A percentile compares a stretch with the other conserved stretches of the same genome.
These are phyloP conservation scores for Pseudogymnoascus sp. DNA, from an alignment of 2,329 filamentous ascomycete species.

Conservation along the genomic window DNA sequence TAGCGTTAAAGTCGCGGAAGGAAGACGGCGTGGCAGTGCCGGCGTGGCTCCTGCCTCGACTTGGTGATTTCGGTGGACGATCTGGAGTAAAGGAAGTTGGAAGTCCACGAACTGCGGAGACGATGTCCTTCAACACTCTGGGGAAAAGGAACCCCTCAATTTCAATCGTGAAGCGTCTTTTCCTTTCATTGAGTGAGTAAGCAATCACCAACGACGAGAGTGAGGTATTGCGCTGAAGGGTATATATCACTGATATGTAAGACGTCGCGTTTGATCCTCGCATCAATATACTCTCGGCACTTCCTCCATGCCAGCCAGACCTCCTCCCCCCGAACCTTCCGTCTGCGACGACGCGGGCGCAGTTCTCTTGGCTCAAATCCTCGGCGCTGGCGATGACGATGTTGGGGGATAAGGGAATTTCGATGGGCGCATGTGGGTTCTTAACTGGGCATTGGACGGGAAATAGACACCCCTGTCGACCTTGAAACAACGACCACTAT, in stretches of 20 bases:
- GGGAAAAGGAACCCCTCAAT: not conserved
- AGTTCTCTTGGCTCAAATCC: not conserved
- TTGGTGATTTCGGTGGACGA: not conserved
- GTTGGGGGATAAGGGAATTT: not conserved
- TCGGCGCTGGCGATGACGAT: not conserved
- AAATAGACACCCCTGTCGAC: slow-evolving; percentile 3
- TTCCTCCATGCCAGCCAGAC: not conserved
- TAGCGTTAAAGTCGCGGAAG: not conserved
- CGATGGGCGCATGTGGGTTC: not conserved
- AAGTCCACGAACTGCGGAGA: not conserved
- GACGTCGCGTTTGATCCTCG: not conserved
- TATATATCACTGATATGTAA: not conserved
- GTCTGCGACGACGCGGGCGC: not conserved
- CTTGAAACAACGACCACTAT: slow-evolving; percentile 2
- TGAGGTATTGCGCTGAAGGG: not conserved
- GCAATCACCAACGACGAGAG: not conserved
- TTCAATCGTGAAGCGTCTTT: not conserved
- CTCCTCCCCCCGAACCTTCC: not conserved
- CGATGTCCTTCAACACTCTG: not conserved
- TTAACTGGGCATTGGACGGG: not conserved
- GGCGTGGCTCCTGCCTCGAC: not conserved
- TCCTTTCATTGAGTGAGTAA: not conserved
- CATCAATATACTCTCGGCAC: not conserved
- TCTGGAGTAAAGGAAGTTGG: not conserved
- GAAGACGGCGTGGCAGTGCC: not conserved